These are phyloP conservation scores for Boletellus emodensis DNA, from an alignment of 768 basidiomycete species.

Conservation along the genomic window DNA sequence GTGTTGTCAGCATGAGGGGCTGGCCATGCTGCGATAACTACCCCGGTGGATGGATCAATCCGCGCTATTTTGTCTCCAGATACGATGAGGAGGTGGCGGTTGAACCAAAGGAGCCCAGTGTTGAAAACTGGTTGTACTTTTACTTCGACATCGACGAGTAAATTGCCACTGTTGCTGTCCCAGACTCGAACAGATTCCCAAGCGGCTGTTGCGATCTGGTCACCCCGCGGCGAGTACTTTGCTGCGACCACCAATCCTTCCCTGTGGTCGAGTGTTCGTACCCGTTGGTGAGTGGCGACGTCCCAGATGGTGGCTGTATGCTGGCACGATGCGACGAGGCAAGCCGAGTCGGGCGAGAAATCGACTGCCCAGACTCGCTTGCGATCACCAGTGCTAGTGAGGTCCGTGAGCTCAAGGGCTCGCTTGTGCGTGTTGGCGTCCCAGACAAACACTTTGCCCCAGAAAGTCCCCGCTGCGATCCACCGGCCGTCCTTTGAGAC, in stretches of 20 bases:
- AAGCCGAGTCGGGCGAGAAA: constrained; percentile 3
- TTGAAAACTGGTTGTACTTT: background rate
- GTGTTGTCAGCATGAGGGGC: background rate
- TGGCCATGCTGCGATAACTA: background rate
- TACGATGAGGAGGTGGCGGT: background rate
- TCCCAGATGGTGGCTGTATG: background rate
- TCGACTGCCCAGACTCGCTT: background rate
- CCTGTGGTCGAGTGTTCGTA: background rate
- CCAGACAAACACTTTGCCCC: background rate
- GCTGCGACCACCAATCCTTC: background rate
- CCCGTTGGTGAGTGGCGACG: background rate
- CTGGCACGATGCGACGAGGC: too few species aligned
- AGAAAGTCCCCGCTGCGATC: background rate
- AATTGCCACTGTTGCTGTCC: background rate
- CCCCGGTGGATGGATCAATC: background rate
- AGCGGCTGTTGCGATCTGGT: constrained; percentile 5
- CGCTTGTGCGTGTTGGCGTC: background rate
- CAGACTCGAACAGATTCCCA: background rate
- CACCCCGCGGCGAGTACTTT: background rate
- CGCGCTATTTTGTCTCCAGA: background rate
- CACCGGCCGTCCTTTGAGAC: background rate
- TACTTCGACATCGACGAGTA: background rate
- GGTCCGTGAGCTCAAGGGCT: background rate
- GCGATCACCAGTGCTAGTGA: too few species aligned
- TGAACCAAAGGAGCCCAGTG: background rate